These are phyloP conservation scores for Pythium dissotocum DNA, from an alignment of 352 stramenopile genomes.

Conservation along the genomic window DNA sequence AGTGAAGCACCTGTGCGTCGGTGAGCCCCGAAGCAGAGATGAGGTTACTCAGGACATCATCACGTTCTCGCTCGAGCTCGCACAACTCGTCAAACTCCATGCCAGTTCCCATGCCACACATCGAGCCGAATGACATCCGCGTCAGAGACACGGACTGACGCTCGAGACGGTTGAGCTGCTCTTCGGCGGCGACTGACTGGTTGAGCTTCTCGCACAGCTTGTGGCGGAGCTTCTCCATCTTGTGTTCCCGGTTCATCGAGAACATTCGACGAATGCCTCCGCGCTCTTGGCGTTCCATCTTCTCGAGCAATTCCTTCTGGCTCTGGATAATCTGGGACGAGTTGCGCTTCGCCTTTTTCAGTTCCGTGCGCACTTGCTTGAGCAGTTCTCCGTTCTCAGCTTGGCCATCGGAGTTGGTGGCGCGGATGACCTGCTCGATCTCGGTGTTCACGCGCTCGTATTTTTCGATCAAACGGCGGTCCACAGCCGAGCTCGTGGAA, in stretches of 20 bases:
- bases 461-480: slow-evolving; percentile 65
- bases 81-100: slow-evolving; percentile 50
- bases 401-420: slow-evolving; percentile 41
- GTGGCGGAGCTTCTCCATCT: slow-evolving; percentile 69
- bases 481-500: slow-evolving; percentile 35
- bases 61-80: slow-evolving; percentile 66
- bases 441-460: slow-evolving; percentile 80
- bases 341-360: slow-evolving; percentile 60
- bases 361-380: slow-evolving; percentile 38
- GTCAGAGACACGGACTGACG: slow-evolving; percentile 65
- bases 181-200: slow-evolving; percentile 63
- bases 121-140: slow-evolving; percentile 47
- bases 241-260: slow-evolving; percentile 65
- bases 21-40: slow-evolving; percentile 60
- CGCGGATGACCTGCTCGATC: slow-evolving; percentile 68
- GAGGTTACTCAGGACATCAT: slow-evolving; percentile 69
- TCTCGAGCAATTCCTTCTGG: slow-evolving; percentile 81
- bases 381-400: slow-evolving; percentile 32
- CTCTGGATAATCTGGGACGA: slow-evolving; percentile 78
- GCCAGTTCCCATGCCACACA: slow-evolving; percentile 16
- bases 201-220: slow-evolving; percentile 76
- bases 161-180: slow-evolving; percentile 66
- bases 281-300: slow-evolving; percentile 76
- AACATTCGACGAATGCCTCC: slow-evolving; percentile 66
- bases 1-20: slow-evolving; percentile 68